Evolutionary conservation across 2,329 filamentous ascomycete genomes (phyloP).

Genomic region (Pseudogymnoascus sp.): DNA sequence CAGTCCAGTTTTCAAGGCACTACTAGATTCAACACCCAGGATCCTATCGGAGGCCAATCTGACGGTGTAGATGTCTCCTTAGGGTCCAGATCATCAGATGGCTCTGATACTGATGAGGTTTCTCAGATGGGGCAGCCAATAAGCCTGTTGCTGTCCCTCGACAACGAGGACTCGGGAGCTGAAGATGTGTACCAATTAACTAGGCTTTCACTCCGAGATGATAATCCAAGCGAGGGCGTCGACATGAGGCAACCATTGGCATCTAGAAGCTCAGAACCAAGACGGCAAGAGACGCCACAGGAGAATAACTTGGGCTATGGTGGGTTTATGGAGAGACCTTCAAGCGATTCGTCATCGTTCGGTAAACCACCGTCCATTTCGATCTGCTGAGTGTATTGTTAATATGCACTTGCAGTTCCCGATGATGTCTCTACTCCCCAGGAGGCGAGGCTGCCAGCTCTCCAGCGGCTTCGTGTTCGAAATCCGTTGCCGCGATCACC

Average conservation of each 20-base stretch:
- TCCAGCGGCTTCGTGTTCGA: slow-evolving; percentile 14
- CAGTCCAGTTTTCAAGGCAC: background rate
- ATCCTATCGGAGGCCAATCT: background rate
- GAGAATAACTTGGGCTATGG: slow-evolving; percentile 25
- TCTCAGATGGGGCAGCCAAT: background rate
- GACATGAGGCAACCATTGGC: background rate
- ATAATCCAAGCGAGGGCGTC: background rate
- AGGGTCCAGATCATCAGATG: background rate
- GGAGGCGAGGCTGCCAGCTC: slow-evolving; percentile 14
- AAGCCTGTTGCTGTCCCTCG: background rate
- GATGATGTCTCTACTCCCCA: slow-evolving; percentile 25
- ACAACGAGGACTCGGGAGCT: background rate
- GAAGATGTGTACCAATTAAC: background rate
- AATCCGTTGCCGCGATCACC: slow-evolving; percentile 27
- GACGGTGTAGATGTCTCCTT: background rate
- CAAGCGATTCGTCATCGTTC: slow-evolving; percentile 12
- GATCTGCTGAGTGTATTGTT: background rate
- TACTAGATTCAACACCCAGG: background rate
- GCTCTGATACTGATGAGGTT: background rate
- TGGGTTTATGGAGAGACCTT: slow-evolving; percentile 22
- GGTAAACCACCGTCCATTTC: background rate
- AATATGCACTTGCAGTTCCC: slow-evolving; percentile 17
- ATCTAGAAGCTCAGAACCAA: background rate
- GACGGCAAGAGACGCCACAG: background rate
- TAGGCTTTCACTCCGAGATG: background rate